A percentile compares a stretch with the other conserved stretches of the same genome.
These are phyloP conservation scores for Tulasnella sp. DNA, from an alignment of 768 basidiomycete species.

Conservation along the genomic window DNA sequence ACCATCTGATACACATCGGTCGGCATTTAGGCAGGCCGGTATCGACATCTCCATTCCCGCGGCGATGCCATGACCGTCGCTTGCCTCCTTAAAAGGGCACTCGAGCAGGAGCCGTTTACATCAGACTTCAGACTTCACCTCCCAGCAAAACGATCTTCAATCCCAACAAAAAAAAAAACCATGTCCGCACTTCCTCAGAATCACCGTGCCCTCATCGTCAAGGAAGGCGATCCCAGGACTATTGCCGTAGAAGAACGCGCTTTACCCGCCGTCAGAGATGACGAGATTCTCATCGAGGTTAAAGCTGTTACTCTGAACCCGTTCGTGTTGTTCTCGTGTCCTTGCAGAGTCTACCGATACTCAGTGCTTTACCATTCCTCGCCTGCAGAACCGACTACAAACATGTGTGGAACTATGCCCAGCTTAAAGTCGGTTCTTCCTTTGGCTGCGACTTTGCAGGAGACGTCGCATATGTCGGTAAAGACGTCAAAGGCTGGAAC, in stretches of 20 bases:
- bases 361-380: too few relatives aligned
- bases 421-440: conserved; percentile 20
- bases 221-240: not conserved
- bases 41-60: not conserved
- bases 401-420: conserved; percentile 16
- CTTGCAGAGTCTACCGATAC: not conserved
- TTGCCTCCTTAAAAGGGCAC: not conserved
- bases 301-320: conserved; percentile 30
- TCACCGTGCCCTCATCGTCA: not conserved
- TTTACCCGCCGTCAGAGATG: not conserved
- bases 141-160: not conserved
- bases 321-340: not conserved
- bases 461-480: conserved; percentile 30
- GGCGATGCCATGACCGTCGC: not conserved
- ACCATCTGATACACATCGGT: not conserved
- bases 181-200: not conserved
- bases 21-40: not conserved
- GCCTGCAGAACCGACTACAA: conserved; percentile 1
- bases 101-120: not conserved
- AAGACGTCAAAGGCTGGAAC: conserved; percentile 28
- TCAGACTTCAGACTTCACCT: not conserved
- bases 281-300: conserved; percentile 25
- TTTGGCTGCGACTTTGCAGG: conserved; percentile 32
- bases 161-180: not conserved
- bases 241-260: not conserved